Evolutionary conservation across 805 yeast genomes (phyloP), one percentile per base, ranked within the genome.

Genomic region (Lipomyces spencermartinsiae): DNA sequence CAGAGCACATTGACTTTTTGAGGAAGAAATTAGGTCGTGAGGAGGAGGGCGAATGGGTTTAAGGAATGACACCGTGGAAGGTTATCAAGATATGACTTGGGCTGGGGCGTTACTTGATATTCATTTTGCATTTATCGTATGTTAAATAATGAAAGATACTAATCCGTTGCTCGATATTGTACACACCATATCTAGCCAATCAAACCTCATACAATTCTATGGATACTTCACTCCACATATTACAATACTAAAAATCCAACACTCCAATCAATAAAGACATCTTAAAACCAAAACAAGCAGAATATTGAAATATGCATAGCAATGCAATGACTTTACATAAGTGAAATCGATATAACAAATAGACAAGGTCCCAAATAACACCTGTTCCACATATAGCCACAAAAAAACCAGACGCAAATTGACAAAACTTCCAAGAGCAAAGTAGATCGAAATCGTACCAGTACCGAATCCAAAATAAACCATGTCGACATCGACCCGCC

Each of bases 1-100:
- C 29, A 58, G 61, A 46, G 34, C n/a, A 12, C 22, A 53, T 53
- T 22, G 16, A 53, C 29, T 4, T 4, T 53, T 53, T 10, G 56
- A 53, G 56, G 25, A 53, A 8, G 29, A 53, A 16, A 8, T 8
- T 43, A 34, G 58, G 16, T 58, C 62, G 58, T 57, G 59, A 33
- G 54, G 54, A 7, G 61, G 29, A 25, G 29, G 29, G 29, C 29
- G 29, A 25, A 25, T 25, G 29, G 29, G 29, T 25, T 25, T 25
- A 3, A 25, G 29, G 29, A 25, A 25, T 25, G 29, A 25, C 1
- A 25, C 29, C 39, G 49, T 49, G 7, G 16, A 29, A 12, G 39
- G 22, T 33, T 12, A 60, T 6, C 9, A 16, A 12, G 59, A 34
- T 34, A 37, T 12, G 43, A 37, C 4, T 6, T 43, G 22, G n/a